These are phyloP conservation scores for Alloascoidea hylecoeti DNA, from an alignment of 805 yeast species.

Conservation along the genomic window DNA sequence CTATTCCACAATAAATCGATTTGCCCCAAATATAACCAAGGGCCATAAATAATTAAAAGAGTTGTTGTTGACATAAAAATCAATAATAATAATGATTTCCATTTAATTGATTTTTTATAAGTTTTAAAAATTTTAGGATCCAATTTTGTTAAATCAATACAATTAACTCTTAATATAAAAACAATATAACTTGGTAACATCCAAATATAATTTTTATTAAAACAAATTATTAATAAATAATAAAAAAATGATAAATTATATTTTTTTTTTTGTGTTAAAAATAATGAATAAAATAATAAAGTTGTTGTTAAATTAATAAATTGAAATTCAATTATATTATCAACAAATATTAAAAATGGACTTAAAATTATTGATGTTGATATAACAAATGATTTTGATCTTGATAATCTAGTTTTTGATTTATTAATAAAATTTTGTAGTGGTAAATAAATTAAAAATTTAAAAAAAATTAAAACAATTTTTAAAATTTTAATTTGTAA, in stretches of 20 bases:
- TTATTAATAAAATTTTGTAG: slow-evolving; percentile 51
- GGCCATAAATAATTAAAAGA: slow-evolving; percentile 49
- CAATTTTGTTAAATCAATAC: slow-evolving; percentile 22
- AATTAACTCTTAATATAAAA: slow-evolving; percentile 48
- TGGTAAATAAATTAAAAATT: no score
- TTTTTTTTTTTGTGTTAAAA: slow-evolving; percentile 45
- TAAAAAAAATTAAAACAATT: no score
- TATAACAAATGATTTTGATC: slow-evolving; percentile 44
- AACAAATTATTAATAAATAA: no score
- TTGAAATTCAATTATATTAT: slow-evolving; percentile 78
- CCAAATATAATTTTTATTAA: no score
- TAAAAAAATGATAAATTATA: no score
- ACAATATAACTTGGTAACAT: slow-evolving; percentile 71
- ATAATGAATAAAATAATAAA: slow-evolving; percentile 49
- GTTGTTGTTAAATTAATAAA: slow-evolving; percentile 73
- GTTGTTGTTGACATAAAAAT: slow-evolving; percentile 40
- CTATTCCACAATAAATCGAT: slow-evolving; percentile 72
- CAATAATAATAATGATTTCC: slow-evolving; percentile 42
- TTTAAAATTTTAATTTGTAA: no score
- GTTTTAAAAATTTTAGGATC: neutral
- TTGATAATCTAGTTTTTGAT: slow-evolving; percentile 22
- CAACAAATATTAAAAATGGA: slow-evolving; percentile 66
- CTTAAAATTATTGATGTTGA: slow-evolving; percentile 60
- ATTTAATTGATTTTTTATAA: slow-evolving; percentile 21
- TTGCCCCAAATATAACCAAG: slow-evolving; percentile 42